Conservation (phyloP, 108 stramenopile species). For the Cyclotella baltica region DNA sequence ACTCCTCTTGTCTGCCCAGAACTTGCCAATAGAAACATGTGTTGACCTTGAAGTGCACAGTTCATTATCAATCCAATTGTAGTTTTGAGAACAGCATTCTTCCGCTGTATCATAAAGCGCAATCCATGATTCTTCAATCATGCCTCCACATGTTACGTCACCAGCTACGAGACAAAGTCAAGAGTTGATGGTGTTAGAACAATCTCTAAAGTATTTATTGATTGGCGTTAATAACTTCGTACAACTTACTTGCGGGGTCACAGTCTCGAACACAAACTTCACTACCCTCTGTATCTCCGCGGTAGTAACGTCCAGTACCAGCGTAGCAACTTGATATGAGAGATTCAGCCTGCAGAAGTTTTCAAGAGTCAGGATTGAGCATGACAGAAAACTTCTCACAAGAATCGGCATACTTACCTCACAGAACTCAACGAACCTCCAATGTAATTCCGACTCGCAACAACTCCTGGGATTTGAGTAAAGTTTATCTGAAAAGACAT, state of each 20-base stretch:
- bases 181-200: not conserved
- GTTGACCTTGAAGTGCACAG: slow-evolving; percentile 9
- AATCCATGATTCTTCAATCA: slow-evolving; percentile 14
- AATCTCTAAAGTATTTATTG: not conserved
- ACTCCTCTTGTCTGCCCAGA: slow-evolving; percentile 17
- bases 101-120: slow-evolving; percentile 20
- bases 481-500: not conserved
- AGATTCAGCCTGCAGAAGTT: slow-evolving; percentile 4
- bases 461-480: slow-evolving; percentile 10
- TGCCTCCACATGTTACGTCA: slow-evolving; percentile 19
- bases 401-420: slow-evolving; percentile 3
- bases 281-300: not conserved
- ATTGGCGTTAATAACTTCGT: not conserved
- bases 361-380: not conserved
- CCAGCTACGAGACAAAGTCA: not conserved
- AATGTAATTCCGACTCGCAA: slow-evolving; percentile 9
- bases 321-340: slow-evolving; percentile 2
- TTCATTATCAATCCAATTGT: slow-evolving; percentile 19
- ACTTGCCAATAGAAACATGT: not conserved
- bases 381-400: not conserved
- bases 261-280: slow-evolving; percentile 20
- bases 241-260: not conserved
- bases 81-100: slow-evolving; percentile 14
- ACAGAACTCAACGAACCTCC: slow-evolving; percentile 1
- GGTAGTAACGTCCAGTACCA: slow-evolving; percentile 12